Base-by-base conservation (phyloP, 2,329 filamentous ascomycete species). In the Coniochaeta ligniaria region DNA sequence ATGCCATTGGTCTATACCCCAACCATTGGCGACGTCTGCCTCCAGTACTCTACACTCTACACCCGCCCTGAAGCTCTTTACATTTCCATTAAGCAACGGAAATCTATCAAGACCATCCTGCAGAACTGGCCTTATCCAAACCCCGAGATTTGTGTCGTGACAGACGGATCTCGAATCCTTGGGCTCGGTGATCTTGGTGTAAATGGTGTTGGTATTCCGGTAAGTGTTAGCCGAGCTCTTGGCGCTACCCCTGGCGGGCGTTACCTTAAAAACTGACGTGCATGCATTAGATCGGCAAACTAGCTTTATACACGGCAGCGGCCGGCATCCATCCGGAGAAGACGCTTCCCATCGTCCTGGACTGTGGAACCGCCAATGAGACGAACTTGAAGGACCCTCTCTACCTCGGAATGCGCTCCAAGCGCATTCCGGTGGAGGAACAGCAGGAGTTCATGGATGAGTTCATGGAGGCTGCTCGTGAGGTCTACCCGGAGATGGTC, bases 171-270 rank as follows among this genome's bases (percentile, higher is more conserved):
- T 57, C 89, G 95, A 66, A 97, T 87, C 74, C 87, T 93, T 61
- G 94, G 95, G 71, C 86, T 99, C 41, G 95, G 95, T 68, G 95
- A 99, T 76, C 84, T 98, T 61, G 95, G 95, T 67, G 88, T 99
- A 66, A 97, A 97, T 75, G 95, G 95, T 71, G 96, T 98, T 80
- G 95, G 95, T 66, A 99, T 99, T 75, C 92, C 95, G 63, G 94
- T 87, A 76, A 77, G 84, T 82, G 35, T 62, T 12, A 31, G 16
- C 54, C 9, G 31, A 36, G 20, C 7, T 36, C 28, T 38, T 35
- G 54, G 31, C 54, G 33, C 16, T 12, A 24, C n/a, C 31, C 31
- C 28, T 22, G 52, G 26, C 14, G n/a, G 7, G 20, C 31, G 59
- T 50, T 35, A 26, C n/a, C n/a, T 60, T 63, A 61, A 55, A 64